Evolutionary conservation across 2,329 filamentous ascomycete genomes (phyloP).

Genomic region (Phialocephala sp.): DNA sequence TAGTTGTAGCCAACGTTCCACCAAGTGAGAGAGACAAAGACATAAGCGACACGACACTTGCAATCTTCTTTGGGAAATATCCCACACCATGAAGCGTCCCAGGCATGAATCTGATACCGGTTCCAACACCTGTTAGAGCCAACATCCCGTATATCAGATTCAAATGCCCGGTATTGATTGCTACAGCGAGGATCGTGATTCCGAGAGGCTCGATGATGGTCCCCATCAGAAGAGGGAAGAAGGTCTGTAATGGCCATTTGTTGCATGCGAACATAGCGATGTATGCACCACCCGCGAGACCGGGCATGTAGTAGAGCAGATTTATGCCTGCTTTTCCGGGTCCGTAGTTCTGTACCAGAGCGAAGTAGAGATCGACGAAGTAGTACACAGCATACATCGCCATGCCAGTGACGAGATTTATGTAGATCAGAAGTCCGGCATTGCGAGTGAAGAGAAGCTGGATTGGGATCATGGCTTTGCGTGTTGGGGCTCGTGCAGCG

Average conservation of each 20-base stretch:
- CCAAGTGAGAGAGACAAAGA: conserved; percentile 66
- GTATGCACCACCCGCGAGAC: conserved; percentile 64
- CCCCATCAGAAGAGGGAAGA: conserved; percentile 61
- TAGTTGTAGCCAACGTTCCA: conserved; percentile 67
- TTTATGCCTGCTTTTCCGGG: conserved; percentile 59
- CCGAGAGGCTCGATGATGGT: conserved; percentile 62
- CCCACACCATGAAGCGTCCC: conserved; percentile 64
- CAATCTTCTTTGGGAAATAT: conserved; percentile 62
- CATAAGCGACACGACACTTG: conserved; percentile 64
- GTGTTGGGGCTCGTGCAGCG: conserved; percentile 54
- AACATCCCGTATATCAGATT: conserved; percentile 69
- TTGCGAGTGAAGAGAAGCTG: conserved; percentile 62
- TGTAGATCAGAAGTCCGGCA: conserved; percentile 63
- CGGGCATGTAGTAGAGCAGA: conserved; percentile 68
- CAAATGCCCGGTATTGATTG: conserved; percentile 55
- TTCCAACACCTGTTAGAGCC: conserved; percentile 66
- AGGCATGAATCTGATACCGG: conserved; percentile 70
- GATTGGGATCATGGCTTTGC: conserved; percentile 69
- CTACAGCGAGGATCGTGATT: conserved; percentile 62
- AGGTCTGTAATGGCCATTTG: conserved; percentile 64
- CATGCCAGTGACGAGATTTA: conserved; percentile 57
- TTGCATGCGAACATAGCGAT: conserved; percentile 65
- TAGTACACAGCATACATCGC: conserved; percentile 64
- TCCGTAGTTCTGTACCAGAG: conserved; percentile 60
- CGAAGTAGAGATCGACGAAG: conserved; percentile 73